These are phyloP conservation scores for Rhynchospora pubera DNA, from an alignment of 176 grass and related monocot genomes.

Conservation along the genomic window DNA sequence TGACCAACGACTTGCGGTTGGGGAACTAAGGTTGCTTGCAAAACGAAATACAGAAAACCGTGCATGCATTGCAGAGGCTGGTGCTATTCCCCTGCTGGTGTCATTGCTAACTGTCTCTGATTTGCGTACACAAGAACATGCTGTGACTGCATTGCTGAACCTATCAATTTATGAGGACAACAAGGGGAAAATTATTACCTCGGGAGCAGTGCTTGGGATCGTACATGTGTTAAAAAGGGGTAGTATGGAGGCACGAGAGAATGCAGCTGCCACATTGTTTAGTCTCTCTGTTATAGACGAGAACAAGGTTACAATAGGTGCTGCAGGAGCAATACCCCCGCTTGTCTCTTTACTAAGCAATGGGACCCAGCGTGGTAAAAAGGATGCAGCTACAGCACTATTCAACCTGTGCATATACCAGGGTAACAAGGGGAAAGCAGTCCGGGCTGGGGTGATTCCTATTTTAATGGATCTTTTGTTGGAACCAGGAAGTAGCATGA, in stretches of 20 bases:
- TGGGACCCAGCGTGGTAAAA: constrained; percentile 77
- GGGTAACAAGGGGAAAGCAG: constrained; percentile 84
- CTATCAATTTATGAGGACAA: constrained; percentile 90
- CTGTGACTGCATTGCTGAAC: constrained; percentile 84
- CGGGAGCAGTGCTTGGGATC: constrained; percentile 68
- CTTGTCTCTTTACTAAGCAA: constrained; percentile 59
- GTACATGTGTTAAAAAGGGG: constrained; percentile 86
- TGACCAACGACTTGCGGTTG: constrained; percentile 55
- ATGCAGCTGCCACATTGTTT: constrained; percentile 94
- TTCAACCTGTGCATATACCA: constrained; percentile 92
- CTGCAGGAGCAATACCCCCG: constrained; percentile 70
- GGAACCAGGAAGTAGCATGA: constrained; percentile 51
- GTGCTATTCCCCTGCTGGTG: constrained; percentile 82
- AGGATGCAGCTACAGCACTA: constrained; percentile 67
- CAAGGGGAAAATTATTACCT: constrained; percentile 65
- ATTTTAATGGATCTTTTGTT: constrained; percentile 53
- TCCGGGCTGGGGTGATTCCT: constrained; percentile 72
- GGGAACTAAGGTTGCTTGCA: constrained; percentile 77
- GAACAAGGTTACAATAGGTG: constrained; percentile 75
- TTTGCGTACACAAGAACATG: constrained; percentile 67
- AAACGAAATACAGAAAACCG: constrained; percentile 75
- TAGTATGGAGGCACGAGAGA: constrained; percentile 89
- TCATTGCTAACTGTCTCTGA: constrained; percentile 61
- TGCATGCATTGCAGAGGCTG: constrained; percentile 81
- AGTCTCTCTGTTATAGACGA: constrained; percentile 86